These are phyloP conservation scores for Articulospora tetracladia DNA, from an alignment of 495 filamentous ascomycete species.

Conservation along the genomic window DNA sequence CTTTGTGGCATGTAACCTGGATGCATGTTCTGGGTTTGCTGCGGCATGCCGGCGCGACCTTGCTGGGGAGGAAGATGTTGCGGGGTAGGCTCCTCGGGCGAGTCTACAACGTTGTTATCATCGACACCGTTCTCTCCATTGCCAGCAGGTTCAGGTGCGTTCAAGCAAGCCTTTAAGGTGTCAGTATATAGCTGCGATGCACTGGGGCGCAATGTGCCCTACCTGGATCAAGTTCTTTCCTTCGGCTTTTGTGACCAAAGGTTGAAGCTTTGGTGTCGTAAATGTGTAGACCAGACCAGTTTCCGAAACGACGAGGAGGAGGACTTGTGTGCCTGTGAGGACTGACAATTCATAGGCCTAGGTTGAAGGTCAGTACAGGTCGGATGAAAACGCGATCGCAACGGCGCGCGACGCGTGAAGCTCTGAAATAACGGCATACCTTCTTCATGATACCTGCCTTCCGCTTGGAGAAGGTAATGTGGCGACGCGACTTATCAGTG, in stretches of 20 bases:
- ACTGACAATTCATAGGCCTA: slow-evolving; percentile 98
- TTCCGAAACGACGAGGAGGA: slow-evolving; percentile 96
- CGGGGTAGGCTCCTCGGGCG: slow-evolving; percentile 58
- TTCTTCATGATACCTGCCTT: slow-evolving; percentile 99
- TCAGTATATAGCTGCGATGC: slow-evolving; percentile 13
- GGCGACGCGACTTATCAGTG: slow-evolving; percentile 98
- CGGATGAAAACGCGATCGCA: slow-evolving; percentile 11
- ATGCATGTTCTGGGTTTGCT: slow-evolving; percentile 45
- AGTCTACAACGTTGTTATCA: slow-evolving; percentile 56
- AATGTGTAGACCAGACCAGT: slow-evolving; percentile 99
- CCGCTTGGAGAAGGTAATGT: slow-evolving; percentile 99
- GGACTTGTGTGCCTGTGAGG: slow-evolving; percentile 95
- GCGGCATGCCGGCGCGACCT: slow-evolving; percentile 44
- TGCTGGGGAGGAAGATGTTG: slow-evolving; percentile 55
- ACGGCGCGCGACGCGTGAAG: slow-evolving; percentile 22
- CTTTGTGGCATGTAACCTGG: slow-evolving; percentile 45
- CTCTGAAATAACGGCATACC: slow-evolving; percentile 51
- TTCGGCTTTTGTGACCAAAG: slow-evolving; percentile 96
- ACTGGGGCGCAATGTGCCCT: slow-evolving; percentile 27
- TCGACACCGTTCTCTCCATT: slow-evolving; percentile 89
- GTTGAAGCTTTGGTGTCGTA: slow-evolving; percentile 98
- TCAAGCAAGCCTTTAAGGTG: slow-evolving; percentile 76
- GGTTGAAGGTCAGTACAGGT: slow-evolving; percentile 28
- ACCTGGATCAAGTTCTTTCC: slow-evolving; percentile 99
- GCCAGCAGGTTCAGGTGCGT: slow-evolving; percentile 90